Base-by-base conservation (phyloP, 768 basidiomycete genomes). In the Lactifluus hygrophoroides region DNA sequence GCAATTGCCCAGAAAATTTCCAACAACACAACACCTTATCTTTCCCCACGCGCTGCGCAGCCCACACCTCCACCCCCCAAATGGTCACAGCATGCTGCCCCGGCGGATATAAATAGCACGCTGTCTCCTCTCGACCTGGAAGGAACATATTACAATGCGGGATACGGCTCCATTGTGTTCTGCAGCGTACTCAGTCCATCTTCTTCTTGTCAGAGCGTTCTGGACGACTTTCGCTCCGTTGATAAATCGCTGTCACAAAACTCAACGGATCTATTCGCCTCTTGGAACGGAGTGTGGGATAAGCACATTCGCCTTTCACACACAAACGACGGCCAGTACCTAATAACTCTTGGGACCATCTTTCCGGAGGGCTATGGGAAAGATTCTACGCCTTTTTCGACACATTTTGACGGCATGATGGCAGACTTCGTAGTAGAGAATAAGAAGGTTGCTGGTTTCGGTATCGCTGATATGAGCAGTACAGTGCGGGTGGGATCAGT, bases 341-440 rank as follows among this genome's bases (percentile, higher is more conserved):
- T 30, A 21, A 23, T 60, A 38, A 44, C 21, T 34, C 5, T 10
- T 23, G 56, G 43, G 19, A 44, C 32, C 7, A 30, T 55, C 21
- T 62, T 54, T 30, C 61, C 53, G 27, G 21, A 37, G 14, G 61
- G 61, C 6, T 62, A 54, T 11, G 58, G 53, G 10, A 52, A 28
- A n/a, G 55, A 62, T 23, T 8, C 52, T 2, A 62, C 58, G 7
- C 28, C 52, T 5, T 62, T 55, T 44, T 42, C 51, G n/a, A 40
- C 3, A 3, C 50, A 5, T 32, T 32, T 32, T 32, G n/a, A 5
- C n/a, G 9, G 1, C 21, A 27, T 3, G 11, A 3, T 5, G 2
- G 59, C 17, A 8, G 35, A 45, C 3, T 61, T 61, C 21, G 37
- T 42, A 5, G 43, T 60, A 28, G 56, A 58, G 13, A 49, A 51